Conservation (phyloP, 2,329 filamentous ascomycete genomes). For the Fusarium palustre region DNA sequence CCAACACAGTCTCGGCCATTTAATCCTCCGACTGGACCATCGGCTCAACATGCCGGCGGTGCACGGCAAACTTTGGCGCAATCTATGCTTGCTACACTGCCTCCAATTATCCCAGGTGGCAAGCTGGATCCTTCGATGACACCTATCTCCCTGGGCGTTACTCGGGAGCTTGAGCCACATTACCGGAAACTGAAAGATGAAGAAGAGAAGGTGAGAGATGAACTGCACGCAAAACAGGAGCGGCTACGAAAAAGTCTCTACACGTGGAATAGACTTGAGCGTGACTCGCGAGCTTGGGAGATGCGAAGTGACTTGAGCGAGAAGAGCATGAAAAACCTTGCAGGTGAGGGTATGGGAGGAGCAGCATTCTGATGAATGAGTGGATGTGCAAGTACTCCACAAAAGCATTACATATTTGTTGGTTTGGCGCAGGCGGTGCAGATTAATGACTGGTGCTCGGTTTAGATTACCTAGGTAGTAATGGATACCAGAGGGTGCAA, state of each 20-base stretch:
- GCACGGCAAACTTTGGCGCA: constrained; percentile 63
- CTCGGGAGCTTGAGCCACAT: constrained; percentile 66
- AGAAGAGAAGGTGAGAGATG: constrained; percentile 67
- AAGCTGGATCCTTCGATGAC: constrained; percentile 63
- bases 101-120: constrained; percentile 65
- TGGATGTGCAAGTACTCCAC: background rate
- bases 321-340: constrained; percentile 66
- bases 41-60: constrained; percentile 53
- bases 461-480: constrained; percentile 5
- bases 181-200: constrained; percentile 67
- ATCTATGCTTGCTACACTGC: constrained; percentile 63
- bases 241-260: constrained; percentile 65
- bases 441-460: constrained; percentile 14
- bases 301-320: constrained; percentile 68
- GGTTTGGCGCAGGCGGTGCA: constrained; percentile 22
- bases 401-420: background rate
- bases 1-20: constrained; percentile 61
- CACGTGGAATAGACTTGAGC: constrained; percentile 65
- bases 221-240: constrained; percentile 65
- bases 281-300: constrained; percentile 66
- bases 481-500: background rate
- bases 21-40: constrained; percentile 69
- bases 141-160: constrained; percentile 60
- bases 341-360: constrained; percentile 66
- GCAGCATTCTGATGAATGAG: constrained; percentile 61